Conservation (phyloP, 768 basidiomycete species). For the Suillus weaverae region DNA sequence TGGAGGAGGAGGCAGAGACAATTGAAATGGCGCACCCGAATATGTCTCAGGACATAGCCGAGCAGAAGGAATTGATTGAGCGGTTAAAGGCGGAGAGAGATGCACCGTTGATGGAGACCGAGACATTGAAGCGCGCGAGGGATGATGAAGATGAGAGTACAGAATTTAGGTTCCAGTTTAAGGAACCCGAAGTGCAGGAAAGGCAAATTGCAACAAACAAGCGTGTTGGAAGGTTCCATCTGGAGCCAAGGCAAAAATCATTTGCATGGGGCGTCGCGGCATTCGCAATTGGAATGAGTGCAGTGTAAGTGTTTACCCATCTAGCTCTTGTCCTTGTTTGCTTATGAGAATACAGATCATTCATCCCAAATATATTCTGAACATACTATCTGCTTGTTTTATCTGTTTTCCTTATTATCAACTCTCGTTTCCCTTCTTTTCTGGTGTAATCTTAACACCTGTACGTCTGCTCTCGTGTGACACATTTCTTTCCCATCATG, state of each 20-base stretch:
- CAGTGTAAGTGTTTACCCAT: conserved; percentile 58
- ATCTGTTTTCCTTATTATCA: conserved; percentile 16
- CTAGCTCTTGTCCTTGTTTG: neutral
- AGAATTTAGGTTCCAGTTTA: conserved; percentile 60
- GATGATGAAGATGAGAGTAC: conserved; percentile 45
- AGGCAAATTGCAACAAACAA: conserved; percentile 63
- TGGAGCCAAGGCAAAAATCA: conserved; percentile 70
- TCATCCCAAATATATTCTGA: conserved; percentile 65
- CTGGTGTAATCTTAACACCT: conserved; percentile 20
- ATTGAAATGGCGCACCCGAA: conserved; percentile 61
- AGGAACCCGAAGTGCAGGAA: conserved; percentile 63
- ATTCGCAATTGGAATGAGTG: conserved; percentile 81
- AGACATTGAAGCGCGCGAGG: conserved; percentile 47
- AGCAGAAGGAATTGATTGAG: conserved; percentile 76
- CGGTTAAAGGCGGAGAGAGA: conserved; percentile 67
- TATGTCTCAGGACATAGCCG: conserved; percentile 69
- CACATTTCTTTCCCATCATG: conserved; percentile 10
- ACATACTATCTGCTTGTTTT: conserved; percentile 12
- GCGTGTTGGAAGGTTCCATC: conserved; percentile 53
- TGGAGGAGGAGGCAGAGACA: conserved; percentile 63
- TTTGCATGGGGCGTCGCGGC: conserved; percentile 83
- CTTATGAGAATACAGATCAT: conserved; percentile 39
- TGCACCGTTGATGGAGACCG: conserved; percentile 26
- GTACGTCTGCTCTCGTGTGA: conserved; percentile 21
- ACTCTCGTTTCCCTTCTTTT: conserved; percentile 16